A percentile compares a stretch with the other conserved stretches of the same genome.
Evolutionary conservation across 2,329 filamentous ascomycete species (phyloP).

Genomic region (Aspergillus tubingensis): DNA sequence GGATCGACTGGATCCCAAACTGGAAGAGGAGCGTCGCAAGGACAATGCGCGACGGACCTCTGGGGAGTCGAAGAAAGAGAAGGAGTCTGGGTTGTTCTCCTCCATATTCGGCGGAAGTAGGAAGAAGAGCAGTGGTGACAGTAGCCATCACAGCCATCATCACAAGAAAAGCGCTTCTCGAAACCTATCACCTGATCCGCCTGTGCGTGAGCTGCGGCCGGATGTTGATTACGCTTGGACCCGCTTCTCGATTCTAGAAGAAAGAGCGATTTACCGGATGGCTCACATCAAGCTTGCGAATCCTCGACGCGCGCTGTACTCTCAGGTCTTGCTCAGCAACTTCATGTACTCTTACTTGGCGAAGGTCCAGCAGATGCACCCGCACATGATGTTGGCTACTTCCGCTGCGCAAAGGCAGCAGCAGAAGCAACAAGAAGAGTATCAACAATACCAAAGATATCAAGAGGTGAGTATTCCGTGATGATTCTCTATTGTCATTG

Average conservation of each 20-base stretch:
- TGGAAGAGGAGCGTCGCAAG: constrained; percentile 72
- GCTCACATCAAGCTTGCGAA: constrained; percentile 99
- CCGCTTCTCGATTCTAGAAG: constrained; percentile 89
- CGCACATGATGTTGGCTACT: constrained; percentile 86
- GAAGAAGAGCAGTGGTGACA: constrained; percentile 80
- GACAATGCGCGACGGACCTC: constrained; percentile 73
- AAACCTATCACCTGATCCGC: constrained; percentile 78
- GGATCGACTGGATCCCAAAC: constrained; percentile 74
- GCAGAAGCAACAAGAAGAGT: constrained; percentile 46
- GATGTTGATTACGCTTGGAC: constrained; percentile 97
- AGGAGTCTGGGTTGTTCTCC: constrained; percentile 82
- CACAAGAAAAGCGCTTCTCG: constrained; percentile 74
- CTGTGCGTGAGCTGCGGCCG: constrained; percentile 70
- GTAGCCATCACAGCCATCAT: constrained; percentile 37
- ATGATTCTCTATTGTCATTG: not conserved
- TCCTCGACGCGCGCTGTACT: constrained; percentile 84
- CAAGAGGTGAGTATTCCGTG: constrained; percentile 43
- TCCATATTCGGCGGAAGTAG: constrained; percentile 89
- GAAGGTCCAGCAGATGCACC: constrained; percentile 98
- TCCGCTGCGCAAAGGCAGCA: constrained; percentile 68
- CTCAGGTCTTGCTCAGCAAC: constrained; percentile 94
- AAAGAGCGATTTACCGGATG: constrained; percentile 97
- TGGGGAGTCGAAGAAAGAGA: constrained; percentile 75
- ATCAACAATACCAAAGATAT: constrained; percentile 49
- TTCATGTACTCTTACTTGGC: constrained; percentile 99